Percentiles rank a stretch among this genome's conserved stretches.
phyloP scores from a whole-genome alignment of 192 early-diverging fungal genomes.

The Jimgerdemannia lactiflua region DNA sequence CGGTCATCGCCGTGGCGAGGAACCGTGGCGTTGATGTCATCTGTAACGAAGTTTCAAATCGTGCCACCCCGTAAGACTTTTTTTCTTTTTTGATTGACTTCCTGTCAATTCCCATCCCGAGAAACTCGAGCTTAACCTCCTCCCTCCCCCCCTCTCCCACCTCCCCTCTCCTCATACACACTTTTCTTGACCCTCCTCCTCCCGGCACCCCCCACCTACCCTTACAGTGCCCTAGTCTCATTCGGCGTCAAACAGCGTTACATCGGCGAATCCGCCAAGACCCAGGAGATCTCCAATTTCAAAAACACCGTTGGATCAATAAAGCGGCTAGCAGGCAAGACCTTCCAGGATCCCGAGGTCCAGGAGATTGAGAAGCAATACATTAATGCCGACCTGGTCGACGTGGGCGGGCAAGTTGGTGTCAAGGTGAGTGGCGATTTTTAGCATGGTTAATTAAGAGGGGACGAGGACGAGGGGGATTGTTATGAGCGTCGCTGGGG shows the following conservation, averaged over 20 bases:
- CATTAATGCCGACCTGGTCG: constrained; percentile 78
- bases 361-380: constrained; percentile 77
- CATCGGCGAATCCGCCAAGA: constrained; percentile 94
- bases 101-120: background rate
- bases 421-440: constrained; percentile 48
- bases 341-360: constrained; percentile 82
- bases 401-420: constrained; percentile 82
- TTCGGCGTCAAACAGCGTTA: constrained; percentile 95
- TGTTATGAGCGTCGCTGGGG: background rate
- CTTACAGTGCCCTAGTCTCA: constrained; percentile 78
- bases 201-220: background rate
- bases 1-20: constrained; percentile 94
- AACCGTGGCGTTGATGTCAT: constrained; percentile 99
- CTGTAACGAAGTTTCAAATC: constrained; percentile 94
- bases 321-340: constrained; percentile 91
- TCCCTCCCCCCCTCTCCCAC: no score
- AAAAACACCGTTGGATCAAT: constrained; percentile 90
- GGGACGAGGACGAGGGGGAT: background rate
- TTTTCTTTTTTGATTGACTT: constrained; percentile 4
- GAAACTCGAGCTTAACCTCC: background rate
- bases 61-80: constrained; percentile 81
- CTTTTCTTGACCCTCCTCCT: background rate
- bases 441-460: background rate
- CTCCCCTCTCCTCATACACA: background rate
- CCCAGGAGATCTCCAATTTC: constrained; percentile 94